These are phyloP conservation scores for Boletus sp. DNA, from an alignment of 768 basidiomycete genomes.

Conservation along the genomic window DNA sequence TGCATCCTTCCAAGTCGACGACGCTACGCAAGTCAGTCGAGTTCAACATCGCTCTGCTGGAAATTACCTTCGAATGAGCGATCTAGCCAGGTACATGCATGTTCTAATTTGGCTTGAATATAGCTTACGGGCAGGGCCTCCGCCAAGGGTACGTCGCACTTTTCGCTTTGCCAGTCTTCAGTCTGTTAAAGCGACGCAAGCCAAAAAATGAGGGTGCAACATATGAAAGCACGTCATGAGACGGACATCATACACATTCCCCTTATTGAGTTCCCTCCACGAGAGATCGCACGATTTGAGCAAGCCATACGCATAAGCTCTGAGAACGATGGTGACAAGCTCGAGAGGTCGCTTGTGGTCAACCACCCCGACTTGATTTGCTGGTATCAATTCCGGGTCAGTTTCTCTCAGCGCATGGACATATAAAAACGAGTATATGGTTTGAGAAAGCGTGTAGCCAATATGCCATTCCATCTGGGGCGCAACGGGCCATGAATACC, in stretches of 20 bases:
- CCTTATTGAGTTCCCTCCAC: conserved; percentile 80
- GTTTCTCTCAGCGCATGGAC: conserved; percentile 63
- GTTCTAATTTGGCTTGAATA: conserved; percentile 54
- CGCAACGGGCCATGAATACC: conserved; percentile 14
- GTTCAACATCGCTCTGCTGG: background rate
- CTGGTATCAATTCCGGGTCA: conserved; percentile 50
- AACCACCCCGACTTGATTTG: conserved; percentile 14
- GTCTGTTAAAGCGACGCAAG: conserved; percentile 41
- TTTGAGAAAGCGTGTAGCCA: conserved; percentile 83
- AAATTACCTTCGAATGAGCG: conserved; percentile 41
- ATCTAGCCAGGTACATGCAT: conserved; percentile 61
- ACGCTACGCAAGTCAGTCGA: conserved; percentile 35
- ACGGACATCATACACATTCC: conserved; percentile 75
- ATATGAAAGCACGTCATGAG: conserved; percentile 14
- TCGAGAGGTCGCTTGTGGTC: conserved; percentile 55
- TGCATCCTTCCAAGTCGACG: conserved; percentile 48
- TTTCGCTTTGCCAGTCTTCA: conserved; percentile 90
- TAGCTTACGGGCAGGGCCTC: conserved; percentile 59
- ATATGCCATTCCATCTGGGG: conserved; percentile 83
- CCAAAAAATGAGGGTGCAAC: conserved; percentile 10
- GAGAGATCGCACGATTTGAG: conserved; percentile 80
- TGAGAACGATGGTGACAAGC: conserved; percentile 66
- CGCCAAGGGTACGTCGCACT: conserved; percentile 74
- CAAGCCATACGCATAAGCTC: conserved; percentile 63
- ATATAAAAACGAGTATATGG: conserved; percentile 77